Evolutionary conservation across 371 early-diverging fungal species (phyloP).

Genomic region (Syncephalis fuscata): DNA sequence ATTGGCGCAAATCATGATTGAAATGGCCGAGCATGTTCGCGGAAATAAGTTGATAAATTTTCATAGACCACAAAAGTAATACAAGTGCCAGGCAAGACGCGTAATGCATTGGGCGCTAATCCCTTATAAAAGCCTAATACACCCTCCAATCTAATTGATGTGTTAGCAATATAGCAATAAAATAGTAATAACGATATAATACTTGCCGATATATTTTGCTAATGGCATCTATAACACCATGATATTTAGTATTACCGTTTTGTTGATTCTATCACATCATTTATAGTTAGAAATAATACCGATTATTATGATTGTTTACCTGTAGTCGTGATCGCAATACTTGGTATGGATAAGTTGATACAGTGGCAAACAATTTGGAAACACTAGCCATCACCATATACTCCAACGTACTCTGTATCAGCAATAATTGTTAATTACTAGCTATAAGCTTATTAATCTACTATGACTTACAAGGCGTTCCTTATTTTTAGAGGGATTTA

Average conservation of each 20-base stretch:
- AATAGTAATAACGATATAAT: background rate
- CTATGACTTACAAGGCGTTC: conserved; percentile 6
- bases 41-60: conserved; percentile 19
- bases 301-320: conserved; percentile 12
- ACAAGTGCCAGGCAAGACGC: conserved; percentile 89
- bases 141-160: conserved; percentile 39
- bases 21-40: background rate
- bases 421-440: background rate
- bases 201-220: conserved; percentile 37
- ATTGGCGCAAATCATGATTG: too few relatives aligned
- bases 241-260: conserved; percentile 23
- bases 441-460: background rate
- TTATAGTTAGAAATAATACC: background rate
- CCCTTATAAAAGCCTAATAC: conserved; percentile 89
- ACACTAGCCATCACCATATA: conserved; percentile 70
- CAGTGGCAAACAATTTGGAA: conserved; percentile 77
- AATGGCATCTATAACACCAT: conserved; percentile 53
- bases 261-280: conserved; percentile 8
- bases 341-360: conserved; percentile 90
- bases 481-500: conserved; percentile 12
- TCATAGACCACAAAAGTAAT: conserved; percentile 94
- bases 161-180: conserved; percentile 4
- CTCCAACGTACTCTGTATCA: conserved; percentile 37
- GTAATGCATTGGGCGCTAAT: conserved; percentile 66
- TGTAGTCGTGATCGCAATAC: conserved; percentile 80